These are phyloP conservation scores for Capsaspora owczarzaki DNA, from an alignment of 78 protist genomes.

Conservation along the genomic window DNA sequence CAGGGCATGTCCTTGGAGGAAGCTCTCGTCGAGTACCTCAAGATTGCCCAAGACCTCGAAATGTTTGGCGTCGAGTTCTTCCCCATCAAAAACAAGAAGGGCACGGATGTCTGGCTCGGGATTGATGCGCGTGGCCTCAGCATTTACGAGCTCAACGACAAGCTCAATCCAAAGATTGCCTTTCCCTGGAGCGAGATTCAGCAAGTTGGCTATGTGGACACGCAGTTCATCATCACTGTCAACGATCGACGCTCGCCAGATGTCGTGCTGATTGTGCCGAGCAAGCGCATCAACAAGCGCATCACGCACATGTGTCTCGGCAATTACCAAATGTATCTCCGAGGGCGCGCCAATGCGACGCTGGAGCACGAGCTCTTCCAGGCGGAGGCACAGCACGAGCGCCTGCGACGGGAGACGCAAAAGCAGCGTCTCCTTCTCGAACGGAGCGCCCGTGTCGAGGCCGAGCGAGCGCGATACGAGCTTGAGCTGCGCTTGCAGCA, in stretches of 20 bases:
- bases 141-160: not conserved
- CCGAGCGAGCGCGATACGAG: not conserved
- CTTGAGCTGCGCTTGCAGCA: not conserved
- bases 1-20: not conserved
- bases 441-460: not conserved
- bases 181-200: slow-evolving; percentile 12
- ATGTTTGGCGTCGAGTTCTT: slow-evolving; percentile 15
- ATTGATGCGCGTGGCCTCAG: slow-evolving; percentile 4
- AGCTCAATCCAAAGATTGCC: slow-evolving; percentile 8
- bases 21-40: not conserved
- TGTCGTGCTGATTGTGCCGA: not conserved
- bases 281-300: slow-evolving; percentile 4
- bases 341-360: not conserved
- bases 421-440: not conserved
- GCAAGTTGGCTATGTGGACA: not conserved
- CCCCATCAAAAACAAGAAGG: slow-evolving; percentile 7
- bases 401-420: not conserved
- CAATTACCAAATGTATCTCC: slow-evolving; percentile 8
- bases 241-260: not conserved
- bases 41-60: slow-evolving; percentile 5
- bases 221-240: not conserved
- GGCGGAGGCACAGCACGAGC: not conserved
- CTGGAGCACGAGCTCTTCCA: slow-evolving; percentile 4
- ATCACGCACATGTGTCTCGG: not conserved
- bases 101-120: slow-evolving; percentile 14